phyloP scores from a whole-genome alignment of 1,284 basidiomycete species.

The Anthracocystis setariae region DNA sequence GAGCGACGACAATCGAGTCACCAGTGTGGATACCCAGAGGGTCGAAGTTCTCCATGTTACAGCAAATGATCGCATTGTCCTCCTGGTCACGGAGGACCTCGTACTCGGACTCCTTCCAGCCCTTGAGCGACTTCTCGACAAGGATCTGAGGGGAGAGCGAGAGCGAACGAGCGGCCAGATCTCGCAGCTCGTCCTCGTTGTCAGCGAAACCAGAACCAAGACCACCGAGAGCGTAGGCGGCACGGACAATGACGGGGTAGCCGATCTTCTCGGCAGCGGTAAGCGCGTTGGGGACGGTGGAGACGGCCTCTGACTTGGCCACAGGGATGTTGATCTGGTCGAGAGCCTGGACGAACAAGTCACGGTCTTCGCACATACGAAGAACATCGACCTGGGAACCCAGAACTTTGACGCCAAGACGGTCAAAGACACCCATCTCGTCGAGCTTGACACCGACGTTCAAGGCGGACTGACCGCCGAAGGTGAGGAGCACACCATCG shows the following conservation, averaged over 20 bases:
- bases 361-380: slow-evolving; percentile 81
- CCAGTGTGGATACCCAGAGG: slow-evolving; percentile 99
- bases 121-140: slow-evolving; percentile 97
- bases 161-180: slow-evolving; percentile 90
- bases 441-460: slow-evolving; percentile 98
- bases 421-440: slow-evolving; percentile 95
- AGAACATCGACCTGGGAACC: slow-evolving; percentile 93
- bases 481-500: slow-evolving; percentile 95
- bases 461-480: slow-evolving; percentile 96
- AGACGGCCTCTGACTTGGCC: slow-evolving; percentile 95
- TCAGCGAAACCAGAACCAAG: slow-evolving; percentile 98
- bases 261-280: slow-evolving; percentile 90
- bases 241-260: slow-evolving; percentile 97
- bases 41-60: slow-evolving; percentile 99
- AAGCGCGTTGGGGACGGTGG: slow-evolving; percentile 91
- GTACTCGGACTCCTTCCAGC: slow-evolving; percentile 99
- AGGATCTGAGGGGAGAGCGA: slow-evolving; percentile 93
- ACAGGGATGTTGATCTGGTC: slow-evolving; percentile 99
- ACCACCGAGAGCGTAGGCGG: slow-evolving; percentile 97
- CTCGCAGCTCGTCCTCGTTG: slow-evolving; percentile 91
- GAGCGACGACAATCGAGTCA: slow-evolving; percentile 99
- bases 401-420: slow-evolving; percentile 91
- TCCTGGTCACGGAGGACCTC: slow-evolving; percentile 97
- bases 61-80: slow-evolving; percentile 87
- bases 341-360: slow-evolving; percentile 95